phyloP scores from a whole-genome alignment of 768 basidiomycete species.

The Xanthoconium stramineum region DNA sequence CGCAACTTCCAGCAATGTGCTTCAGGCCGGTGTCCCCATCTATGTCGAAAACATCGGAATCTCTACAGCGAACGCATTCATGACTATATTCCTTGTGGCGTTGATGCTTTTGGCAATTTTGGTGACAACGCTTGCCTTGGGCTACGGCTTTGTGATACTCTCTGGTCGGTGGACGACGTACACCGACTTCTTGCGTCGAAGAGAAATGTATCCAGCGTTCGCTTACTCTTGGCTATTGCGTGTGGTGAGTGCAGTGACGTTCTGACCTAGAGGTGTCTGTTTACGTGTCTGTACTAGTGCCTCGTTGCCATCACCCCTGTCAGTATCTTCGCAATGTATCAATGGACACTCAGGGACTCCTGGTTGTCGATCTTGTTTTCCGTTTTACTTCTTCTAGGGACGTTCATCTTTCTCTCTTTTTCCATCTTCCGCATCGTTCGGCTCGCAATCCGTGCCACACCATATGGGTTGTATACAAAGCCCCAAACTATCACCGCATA shows the following conservation, averaged over 20 bases:
- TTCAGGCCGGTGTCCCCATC: slow-evolving; percentile 79
- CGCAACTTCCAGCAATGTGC: slow-evolving; percentile 55
- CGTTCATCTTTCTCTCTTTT: slow-evolving; percentile 48
- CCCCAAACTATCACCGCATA: slow-evolving; percentile 38
- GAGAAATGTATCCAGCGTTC: slow-evolving; percentile 42
- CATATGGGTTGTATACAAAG: slow-evolving; percentile 38
- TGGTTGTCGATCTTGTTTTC: slow-evolving; percentile 83
- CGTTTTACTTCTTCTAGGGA: slow-evolving; percentile 57
- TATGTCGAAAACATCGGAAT: slow-evolving; percentile 77
- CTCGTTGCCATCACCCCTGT: slow-evolving; percentile 68
- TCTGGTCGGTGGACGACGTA: slow-evolving; percentile 19
- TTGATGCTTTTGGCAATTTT: slow-evolving; percentile 68
- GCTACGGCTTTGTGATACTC: slow-evolving; percentile 43
- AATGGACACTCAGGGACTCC: slow-evolving; percentile 89
- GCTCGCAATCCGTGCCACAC: slow-evolving; percentile 38
- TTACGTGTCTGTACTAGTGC: slow-evolving; percentile 36
- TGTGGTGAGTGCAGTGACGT: slow-evolving; percentile 46
- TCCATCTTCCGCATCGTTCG: slow-evolving; percentile 49
- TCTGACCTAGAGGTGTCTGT: neutral
- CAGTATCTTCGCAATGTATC: slow-evolving; percentile 76
- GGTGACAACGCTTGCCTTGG: slow-evolving; percentile 47
- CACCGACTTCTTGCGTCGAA: slow-evolving; percentile 16
- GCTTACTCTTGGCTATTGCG: slow-evolving; percentile 62
- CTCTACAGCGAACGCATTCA: slow-evolving; percentile 84
- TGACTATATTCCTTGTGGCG: slow-evolving; percentile 76